Evolutionary conservation across 441 rosid genomes (phyloP).

Genomic region (Corymbia calophylla): DNA sequence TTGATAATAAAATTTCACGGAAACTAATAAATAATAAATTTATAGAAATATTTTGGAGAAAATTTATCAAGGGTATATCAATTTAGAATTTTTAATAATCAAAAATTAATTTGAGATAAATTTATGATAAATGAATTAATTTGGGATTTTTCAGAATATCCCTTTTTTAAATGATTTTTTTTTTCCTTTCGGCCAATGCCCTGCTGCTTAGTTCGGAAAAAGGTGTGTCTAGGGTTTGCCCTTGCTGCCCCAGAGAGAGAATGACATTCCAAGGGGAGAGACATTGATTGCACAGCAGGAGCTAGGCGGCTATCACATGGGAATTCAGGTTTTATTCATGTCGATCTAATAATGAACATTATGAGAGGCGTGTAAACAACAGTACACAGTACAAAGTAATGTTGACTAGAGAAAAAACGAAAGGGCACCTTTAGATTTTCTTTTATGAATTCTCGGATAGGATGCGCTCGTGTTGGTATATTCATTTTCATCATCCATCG

Average conservation of each 20-base stretch:
- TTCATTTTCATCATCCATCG: not conserved
- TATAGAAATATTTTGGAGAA: too few species aligned
- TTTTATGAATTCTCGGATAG: not conserved
- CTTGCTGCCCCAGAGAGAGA: not conserved
- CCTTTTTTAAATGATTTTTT: not conserved
- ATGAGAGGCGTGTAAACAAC: not conserved
- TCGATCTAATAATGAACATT: not conserved
- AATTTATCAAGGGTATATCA: too few species aligned
- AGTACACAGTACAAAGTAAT: not conserved
- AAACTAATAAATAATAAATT: too few species aligned
- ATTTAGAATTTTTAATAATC: too few species aligned
- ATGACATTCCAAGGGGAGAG: not conserved
- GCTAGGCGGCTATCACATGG: slow-evolving; percentile 9
- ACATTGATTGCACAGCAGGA: not conserved
- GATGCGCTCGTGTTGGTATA: not conserved
- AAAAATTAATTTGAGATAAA: too few species aligned
- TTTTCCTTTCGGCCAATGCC: not conserved
- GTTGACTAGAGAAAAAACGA: not conserved
- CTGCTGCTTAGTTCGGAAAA: not conserved
- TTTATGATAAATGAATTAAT: too few species aligned
- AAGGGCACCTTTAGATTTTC: not conserved
- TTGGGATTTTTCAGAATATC: too few species aligned
- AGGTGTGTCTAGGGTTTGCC: not conserved
- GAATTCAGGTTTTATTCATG: not conserved
- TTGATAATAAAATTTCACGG: too few species aligned